Evolutionary conservation across 1,284 basidiomycete genomes (phyloP).

Genomic region (Apiotrichum siamense): DNA sequence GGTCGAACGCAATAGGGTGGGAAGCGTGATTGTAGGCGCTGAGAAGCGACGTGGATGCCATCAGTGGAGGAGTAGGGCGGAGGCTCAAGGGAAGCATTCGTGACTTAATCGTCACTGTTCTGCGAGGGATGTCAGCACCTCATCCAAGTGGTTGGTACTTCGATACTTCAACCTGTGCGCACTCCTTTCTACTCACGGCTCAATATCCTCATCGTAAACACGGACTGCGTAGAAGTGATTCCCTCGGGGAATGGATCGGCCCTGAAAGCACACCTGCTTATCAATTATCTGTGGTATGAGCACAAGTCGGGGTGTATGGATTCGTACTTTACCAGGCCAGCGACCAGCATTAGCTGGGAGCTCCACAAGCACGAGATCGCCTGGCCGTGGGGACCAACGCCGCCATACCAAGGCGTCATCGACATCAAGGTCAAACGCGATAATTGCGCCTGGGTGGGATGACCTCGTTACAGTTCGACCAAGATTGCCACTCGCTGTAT

Average conservation of each 20-base stretch:
- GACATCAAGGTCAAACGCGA: slow-evolving; percentile 18
- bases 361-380: slow-evolving; percentile 38
- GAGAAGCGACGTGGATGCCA: slow-evolving; percentile 29
- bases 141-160: no score
- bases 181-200: slow-evolving; percentile 38
- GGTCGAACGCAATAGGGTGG: slow-evolving; percentile 33
- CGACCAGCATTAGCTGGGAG: slow-evolving; percentile 16
- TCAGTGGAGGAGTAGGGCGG: slow-evolving; percentile 32
- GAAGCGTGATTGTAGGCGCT: slow-evolving; percentile 40
- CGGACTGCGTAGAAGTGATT: slow-evolving; percentile 41
- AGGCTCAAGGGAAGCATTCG: slow-evolving; percentile 34
- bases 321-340: slow-evolving; percentile 39
- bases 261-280: slow-evolving; percentile 38
- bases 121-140: slow-evolving; percentile 1
- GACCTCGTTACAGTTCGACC: slow-evolving; percentile 20
- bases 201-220: slow-evolving; percentile 31
- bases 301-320: neutral
- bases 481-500: neutral
- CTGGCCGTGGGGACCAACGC: slow-evolving; percentile 33
- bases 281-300: slow-evolving; percentile 34
- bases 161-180: no score
- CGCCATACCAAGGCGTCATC: slow-evolving; percentile 38
- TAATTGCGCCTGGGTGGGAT: slow-evolving; percentile 29
- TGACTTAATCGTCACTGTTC: slow-evolving; percentile 38
- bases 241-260: slow-evolving; percentile 35